A percentile compares a stretch with the other conserved stretches of the same genome.
phyloP scores from a whole-genome alignment of 768 basidiomycete species.

The Asterophora parasitica region DNA sequence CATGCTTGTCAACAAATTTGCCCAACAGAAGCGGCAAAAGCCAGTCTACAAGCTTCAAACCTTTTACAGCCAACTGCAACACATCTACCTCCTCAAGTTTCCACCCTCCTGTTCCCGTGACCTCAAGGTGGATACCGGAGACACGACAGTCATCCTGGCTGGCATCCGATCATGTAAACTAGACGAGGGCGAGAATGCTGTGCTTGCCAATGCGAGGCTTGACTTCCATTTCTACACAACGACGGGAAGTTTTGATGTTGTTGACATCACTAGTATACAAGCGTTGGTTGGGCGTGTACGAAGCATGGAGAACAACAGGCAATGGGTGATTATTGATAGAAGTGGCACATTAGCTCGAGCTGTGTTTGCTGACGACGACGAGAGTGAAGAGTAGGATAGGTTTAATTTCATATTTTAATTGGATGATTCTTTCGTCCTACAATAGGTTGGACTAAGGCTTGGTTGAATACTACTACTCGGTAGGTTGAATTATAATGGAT shows the following conservation, averaged over 20 bases:
- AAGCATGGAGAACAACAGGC: neutral
- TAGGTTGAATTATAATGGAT: no score
- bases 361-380: neutral
- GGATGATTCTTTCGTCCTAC: no score
- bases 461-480: no score
- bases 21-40: neutral
- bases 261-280: no score
- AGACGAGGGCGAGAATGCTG: neutral
- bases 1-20: neutral
- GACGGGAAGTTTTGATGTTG: no score
- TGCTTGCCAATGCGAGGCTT: neutral
- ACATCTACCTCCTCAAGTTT: neutral
- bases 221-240: no score
- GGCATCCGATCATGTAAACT: neutral
- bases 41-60: neutral
- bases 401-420: no score
- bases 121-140: neutral
- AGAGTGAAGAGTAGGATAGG: neutral
- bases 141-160: neutral
- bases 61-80: neutral
- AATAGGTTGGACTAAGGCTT: no score
- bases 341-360: neutral
- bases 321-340: neutral
- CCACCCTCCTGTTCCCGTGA: neutral
- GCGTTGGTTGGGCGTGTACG: neutral